Evolutionary conservation across 2,329 filamentous ascomycete genomes (phyloP).

Genomic region (Nothophaeocryptopus gaeumannii): DNA sequence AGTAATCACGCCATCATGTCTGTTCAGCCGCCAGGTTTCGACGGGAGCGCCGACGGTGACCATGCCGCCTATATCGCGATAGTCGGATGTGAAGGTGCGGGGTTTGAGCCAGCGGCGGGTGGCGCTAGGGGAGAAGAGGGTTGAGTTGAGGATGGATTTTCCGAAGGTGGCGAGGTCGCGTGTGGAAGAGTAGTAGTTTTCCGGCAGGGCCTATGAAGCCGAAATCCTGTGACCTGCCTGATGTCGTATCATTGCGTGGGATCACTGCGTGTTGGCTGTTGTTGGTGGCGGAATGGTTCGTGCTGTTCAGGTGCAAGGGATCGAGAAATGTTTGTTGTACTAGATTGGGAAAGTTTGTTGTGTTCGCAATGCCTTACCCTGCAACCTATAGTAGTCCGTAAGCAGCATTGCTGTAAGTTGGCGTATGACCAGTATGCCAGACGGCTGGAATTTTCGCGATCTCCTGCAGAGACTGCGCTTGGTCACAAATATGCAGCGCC

Average conservation of each 20-base stretch:
- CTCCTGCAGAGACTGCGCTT: neutral
- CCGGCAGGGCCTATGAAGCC: neutral
- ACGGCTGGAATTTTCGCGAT: neutral
- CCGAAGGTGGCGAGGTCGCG: constrained; percentile 27
- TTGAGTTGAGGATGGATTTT: constrained; percentile 42
- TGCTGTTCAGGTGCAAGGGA: neutral
- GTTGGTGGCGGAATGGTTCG: neutral
- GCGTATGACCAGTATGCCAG: neutral
- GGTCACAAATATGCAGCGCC: neutral
- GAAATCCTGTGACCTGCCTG: neutral
- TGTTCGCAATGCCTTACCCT: neutral
- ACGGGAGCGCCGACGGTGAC: constrained; percentile 44
- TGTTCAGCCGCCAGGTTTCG: constrained; percentile 45
- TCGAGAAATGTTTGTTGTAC: constrained; percentile 2
- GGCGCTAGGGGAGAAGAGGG: constrained; percentile 39
- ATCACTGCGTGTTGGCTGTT: neutral
- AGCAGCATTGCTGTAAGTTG: constrained; percentile 4
- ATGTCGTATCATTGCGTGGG: neutral
- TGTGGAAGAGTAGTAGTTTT: constrained; percentile 3
- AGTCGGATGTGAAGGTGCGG: constrained; percentile 36
- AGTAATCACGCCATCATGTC: constrained; percentile 42
- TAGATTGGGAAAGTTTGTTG: neutral
- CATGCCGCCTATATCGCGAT: constrained; percentile 31
- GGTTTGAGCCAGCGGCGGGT: constrained; percentile 49
- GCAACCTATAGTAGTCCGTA: neutral